Evolutionary conservation across 352 stramenopile genomes (phyloP).

Genomic region (Pythium apleroticum): DNA sequence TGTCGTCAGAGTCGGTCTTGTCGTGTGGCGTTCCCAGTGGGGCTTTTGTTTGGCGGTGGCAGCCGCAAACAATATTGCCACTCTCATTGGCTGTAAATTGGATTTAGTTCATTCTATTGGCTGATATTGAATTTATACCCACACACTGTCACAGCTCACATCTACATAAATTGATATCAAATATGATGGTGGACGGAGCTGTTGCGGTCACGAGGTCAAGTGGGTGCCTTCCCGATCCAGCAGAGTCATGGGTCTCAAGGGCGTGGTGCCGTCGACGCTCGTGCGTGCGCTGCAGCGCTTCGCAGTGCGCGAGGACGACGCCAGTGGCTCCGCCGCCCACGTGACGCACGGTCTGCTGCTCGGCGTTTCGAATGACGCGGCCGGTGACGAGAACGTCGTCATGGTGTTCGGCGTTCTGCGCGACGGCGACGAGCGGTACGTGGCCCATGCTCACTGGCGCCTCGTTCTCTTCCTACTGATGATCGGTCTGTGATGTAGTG

Average conservation of each 20-base stretch:
- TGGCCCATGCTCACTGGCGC: no score
- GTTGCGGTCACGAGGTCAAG: neutral
- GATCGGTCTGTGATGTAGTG: constrained; percentile 9
- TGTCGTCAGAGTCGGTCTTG: constrained; percentile 36
- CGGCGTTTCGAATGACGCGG: constrained; percentile 16
- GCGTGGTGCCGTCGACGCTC: constrained; percentile 33
- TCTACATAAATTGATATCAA: neutral
- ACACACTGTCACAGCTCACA: neutral
- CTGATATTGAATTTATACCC: neutral
- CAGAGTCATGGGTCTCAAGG: neutral
- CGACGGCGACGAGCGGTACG: constrained; percentile 13
- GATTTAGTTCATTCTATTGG: no score
- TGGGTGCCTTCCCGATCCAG: no score
- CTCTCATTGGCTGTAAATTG: constrained; percentile 29
- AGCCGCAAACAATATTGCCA: neutral
- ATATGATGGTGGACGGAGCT: neutral
- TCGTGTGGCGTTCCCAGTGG: neutral
- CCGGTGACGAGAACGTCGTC: constrained; percentile 14
- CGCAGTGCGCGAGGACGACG: constrained; percentile 18
- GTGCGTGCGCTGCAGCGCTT: constrained; percentile 41
- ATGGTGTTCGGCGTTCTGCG: constrained; percentile 18
- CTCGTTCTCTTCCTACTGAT: neutral
- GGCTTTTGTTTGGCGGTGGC: constrained; percentile 25
- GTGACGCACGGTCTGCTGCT: constrained; percentile 28
- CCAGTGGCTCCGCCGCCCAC: neutral